Conservation (phyloP, 176 grass and related monocot species). For the Ensete ventricosum region DNA sequence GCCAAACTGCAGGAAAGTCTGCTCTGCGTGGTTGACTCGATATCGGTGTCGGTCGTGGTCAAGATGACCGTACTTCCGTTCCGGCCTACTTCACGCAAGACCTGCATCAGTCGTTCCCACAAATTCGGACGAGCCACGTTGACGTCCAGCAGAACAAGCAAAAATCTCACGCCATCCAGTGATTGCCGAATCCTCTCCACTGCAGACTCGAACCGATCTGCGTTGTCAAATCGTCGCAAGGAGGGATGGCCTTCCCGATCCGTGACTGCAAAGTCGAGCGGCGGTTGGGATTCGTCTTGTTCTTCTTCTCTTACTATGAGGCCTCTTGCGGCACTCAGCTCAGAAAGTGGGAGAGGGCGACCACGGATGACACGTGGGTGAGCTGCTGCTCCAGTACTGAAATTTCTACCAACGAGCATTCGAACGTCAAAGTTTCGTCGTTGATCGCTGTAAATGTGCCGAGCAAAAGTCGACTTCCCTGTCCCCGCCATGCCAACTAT, state of each 20-base stretch:
- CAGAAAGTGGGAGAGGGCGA: neutral
- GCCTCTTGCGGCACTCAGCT: neutral
- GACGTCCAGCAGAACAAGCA: constrained; percentile 1
- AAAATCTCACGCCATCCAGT: neutral
- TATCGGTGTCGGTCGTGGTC: neutral
- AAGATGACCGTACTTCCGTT: neutral
- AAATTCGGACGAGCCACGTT: neutral
- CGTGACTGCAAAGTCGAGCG: neutral
- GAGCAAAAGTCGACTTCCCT: neutral
- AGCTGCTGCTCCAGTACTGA: neutral
- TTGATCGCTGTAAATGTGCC: neutral
- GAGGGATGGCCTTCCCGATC: neutral
- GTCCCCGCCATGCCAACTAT: neutral
- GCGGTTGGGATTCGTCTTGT: neutral
- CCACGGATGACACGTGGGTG: neutral
- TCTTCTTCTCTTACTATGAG: neutral
- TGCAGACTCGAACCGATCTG: neutral
- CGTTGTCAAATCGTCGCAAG: neutral
- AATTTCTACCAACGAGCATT: neutral
- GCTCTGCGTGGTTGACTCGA: neutral
- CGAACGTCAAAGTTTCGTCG: neutral
- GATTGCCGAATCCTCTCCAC: neutral
- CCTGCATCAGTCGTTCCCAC: neutral
- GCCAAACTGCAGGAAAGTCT: neutral
- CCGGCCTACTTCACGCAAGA: neutral